A percentile compares a stretch with the other conserved stretches of the same genome.
Evolutionary conservation across 2,329 filamentous ascomycete species (phyloP).

Genomic region (Ophiostoma piceae): DNA sequence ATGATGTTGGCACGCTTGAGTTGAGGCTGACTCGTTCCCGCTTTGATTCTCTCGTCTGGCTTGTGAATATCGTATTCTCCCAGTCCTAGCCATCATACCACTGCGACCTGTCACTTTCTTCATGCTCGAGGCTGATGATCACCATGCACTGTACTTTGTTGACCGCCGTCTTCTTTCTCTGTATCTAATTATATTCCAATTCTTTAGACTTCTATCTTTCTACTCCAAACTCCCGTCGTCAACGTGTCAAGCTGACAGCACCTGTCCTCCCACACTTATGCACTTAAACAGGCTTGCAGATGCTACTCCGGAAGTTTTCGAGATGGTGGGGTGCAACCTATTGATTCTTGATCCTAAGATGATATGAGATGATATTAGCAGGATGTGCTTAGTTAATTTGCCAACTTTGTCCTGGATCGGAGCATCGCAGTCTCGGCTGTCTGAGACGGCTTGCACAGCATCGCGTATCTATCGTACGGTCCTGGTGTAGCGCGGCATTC

Average conservation of each 20-base stretch:
- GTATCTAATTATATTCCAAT: neutral
- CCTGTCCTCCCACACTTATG: slow-evolving; percentile 5
- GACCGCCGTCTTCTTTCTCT: neutral
- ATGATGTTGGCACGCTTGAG: neutral
- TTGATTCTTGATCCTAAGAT: too few species aligned
- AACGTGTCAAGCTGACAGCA: slow-evolving; percentile 8
- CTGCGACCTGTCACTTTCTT: slow-evolving; percentile 1
- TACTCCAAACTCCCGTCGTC: neutral
- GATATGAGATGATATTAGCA: too few species aligned
- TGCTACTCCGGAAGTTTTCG: neutral
- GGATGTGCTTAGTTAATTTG: too few species aligned
- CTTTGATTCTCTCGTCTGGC: neutral
- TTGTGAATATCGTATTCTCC: neutral
- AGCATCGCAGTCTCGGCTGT: neutral
- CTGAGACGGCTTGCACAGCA: slow-evolving; percentile 12
- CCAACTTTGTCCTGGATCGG: neutral
- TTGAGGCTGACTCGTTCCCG: neutral
- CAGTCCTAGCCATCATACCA: neutral
- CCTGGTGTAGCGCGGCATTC: neutral
- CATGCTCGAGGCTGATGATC: neutral
- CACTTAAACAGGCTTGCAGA: slow-evolving; percentile 9
- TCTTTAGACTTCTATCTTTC: neutral
- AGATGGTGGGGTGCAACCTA: neutral
- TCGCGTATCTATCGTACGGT: slow-evolving; percentile 9
- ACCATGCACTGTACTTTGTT: slow-evolving; percentile 6